These are phyloP conservation scores for Sarcodon sp. DNA, from an alignment of 768 basidiomycete species.

Conservation along the genomic window DNA sequence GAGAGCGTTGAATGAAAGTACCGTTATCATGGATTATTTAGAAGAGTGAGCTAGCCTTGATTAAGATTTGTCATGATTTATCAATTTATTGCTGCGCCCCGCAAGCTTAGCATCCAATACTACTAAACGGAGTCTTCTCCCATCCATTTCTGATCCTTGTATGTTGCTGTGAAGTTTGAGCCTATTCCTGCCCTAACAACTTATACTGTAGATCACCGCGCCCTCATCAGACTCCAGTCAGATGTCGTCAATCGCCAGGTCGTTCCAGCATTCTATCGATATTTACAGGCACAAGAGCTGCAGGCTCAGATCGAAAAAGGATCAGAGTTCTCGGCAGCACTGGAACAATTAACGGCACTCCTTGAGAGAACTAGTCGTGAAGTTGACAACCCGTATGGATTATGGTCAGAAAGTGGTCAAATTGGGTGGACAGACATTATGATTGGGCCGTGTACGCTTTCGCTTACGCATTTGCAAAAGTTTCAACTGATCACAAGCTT, in stretches of 20 bases:
- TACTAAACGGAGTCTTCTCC: conserved; percentile 40
- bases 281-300: conserved; percentile 56
- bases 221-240: conserved; percentile 51
- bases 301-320: conserved; percentile 36
- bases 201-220: conserved; percentile 52
- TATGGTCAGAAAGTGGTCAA: conserved; percentile 8
- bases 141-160: conserved; percentile 49
- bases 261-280: conserved; percentile 65
- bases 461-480: not conserved
- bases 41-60: conserved; percentile 41
- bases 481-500: conserved; percentile 1
- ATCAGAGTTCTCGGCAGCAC: conserved; percentile 38
- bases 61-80: conserved; percentile 3
- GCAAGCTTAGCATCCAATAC: conserved; percentile 36
- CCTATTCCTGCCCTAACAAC: not conserved
- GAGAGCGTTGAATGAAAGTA: conserved; percentile 64
- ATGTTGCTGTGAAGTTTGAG: conserved; percentile 8
- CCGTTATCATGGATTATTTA: conserved; percentile 65
- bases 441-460: not conserved
- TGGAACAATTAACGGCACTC: conserved; percentile 37
- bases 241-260: conserved; percentile 55
- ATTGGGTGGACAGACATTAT: conserved; percentile 17
- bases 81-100: not conserved
- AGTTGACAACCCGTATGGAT: conserved; percentile 5
- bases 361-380: conserved; percentile 32